Percentiles rank a stretch among this genome's conserved stretches.
phyloP scores from a whole-genome alignment of 768 basidiomycete species.

The Phylloporus sp. region DNA sequence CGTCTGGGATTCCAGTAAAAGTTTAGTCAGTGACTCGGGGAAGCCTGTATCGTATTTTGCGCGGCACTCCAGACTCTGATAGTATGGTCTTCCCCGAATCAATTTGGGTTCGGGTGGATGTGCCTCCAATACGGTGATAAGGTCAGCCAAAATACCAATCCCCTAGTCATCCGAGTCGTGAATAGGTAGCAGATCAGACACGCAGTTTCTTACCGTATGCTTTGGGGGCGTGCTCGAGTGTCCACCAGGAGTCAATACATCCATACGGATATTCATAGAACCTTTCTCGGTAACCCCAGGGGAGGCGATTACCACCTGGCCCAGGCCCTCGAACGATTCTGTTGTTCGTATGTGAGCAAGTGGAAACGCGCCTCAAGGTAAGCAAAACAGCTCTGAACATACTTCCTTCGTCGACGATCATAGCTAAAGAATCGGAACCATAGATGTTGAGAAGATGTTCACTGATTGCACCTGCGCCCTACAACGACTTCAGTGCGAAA shows the following conservation, averaged over 20 bases:
- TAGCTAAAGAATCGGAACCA: constrained; percentile 47
- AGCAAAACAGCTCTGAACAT: constrained; percentile 1
- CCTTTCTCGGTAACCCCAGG: constrained; percentile 41
- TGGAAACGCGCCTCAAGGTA: neutral
- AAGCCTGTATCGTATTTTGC: constrained; percentile 38
- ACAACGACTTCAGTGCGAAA: neutral
- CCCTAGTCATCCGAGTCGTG: constrained; percentile 15
- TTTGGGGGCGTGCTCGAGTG: constrained; percentile 51
- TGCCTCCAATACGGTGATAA: constrained; percentile 47
- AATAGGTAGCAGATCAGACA: neutral
- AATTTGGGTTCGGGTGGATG: constrained; percentile 38
- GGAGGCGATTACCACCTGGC: constrained; percentile 31
- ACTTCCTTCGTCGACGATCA: constrained; percentile 63
- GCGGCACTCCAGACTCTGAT: constrained; percentile 38
- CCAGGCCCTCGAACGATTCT: constrained; percentile 29
- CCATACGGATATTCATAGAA: constrained; percentile 39
- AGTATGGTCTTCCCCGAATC: constrained; percentile 22
- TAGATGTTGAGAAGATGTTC: constrained; percentile 39
- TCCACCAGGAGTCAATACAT: constrained; percentile 46
- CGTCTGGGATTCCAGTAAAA: constrained; percentile 20
- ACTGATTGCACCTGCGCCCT: constrained; percentile 44
- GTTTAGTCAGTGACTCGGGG: constrained; percentile 17
- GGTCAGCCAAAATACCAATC: constrained; percentile 50
- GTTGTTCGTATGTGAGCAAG: neutral
- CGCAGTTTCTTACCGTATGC: constrained; percentile 41